Evolutionary conservation across 2,329 filamentous ascomycete species (phyloP), one percentile per base, ranked within the genome.

Genomic region (Xylariaceae sp.): DNA sequence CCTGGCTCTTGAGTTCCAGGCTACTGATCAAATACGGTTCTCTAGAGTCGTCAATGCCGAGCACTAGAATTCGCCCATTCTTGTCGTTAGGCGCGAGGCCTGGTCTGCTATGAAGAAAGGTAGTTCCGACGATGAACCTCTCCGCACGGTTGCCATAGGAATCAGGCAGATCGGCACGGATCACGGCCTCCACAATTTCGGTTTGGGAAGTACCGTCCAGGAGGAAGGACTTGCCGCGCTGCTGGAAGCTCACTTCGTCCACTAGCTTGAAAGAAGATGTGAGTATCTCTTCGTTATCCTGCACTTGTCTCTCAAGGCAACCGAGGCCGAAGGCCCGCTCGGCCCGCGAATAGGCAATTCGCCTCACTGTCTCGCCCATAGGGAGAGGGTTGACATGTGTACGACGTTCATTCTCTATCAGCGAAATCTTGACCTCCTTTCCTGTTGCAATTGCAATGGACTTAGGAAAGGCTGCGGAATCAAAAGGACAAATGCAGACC

Each of bases 61-160:
- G 82, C 0, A 97, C 79, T 1, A 97, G 68, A 11, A 99, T 88
- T 9, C 92, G 84, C 0, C 94, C 94, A 39, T 82, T 78, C n/a
- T 78, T 76, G 11, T 78, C 73, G 8, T 79, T 26, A 71, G 55
- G 47, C n/a, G 53, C 57, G 35, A 60, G 55, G 3, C 49, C 72
- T 7, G 80, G 76, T 6, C 83, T 81, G 45, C 89, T 84, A 6
- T 77, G 76, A 43, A 92, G 68, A 64, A 87, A 91, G 53, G 88
- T 88, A 0, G 94, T 97, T 5, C 94, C 94, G 5, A 97, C 82
- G n/a, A 97, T 75, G 66, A 97, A 97, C 42, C 91, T 79, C 68
- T 97, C 91, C 0, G 79, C 80, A 4, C 72, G 68, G 31, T 77
- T 74, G 7, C 83, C 84, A 42, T 73, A 74, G 3, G 73, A 73